Evolutionary conservation across 1,139 yeast species (phyloP), one percentile per base, ranked within the genome.

Genomic region (Lodderomyces margitis): DNA sequence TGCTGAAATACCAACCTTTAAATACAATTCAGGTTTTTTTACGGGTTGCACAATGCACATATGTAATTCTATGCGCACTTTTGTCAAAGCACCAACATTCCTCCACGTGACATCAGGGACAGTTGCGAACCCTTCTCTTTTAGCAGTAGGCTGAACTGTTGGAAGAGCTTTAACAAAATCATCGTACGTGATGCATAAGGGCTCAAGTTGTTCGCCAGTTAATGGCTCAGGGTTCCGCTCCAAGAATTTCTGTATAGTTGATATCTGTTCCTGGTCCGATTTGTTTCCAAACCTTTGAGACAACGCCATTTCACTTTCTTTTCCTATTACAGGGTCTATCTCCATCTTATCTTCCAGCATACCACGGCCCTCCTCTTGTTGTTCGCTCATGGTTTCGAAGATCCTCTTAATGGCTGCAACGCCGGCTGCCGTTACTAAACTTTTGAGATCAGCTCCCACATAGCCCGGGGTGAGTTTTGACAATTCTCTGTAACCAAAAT

Each of bases 11-110:
- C 99, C 99, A 8, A 92, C 97, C 49, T 83, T 81, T 49, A 81
- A 81, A 57, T 86, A 92, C 15, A 92, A 67, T 50, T 91, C 97
- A 1, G 99, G 99, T 51, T 89, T 80, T 54, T 85, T 83, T 51
- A 92, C 91, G 1, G 98, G 98, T 58, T 91, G 98, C 1, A 94
- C 98, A 49, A 92, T 89, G 15, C 98, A 95, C 92, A 91, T 89
- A 58, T 92, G 96, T 24, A 92, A 69, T 61, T 94, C 98, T 61
- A 87, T 83, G 51, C 98, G 75, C 27, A 89, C 83, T 12, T 78
- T 75, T 14, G 78, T 66, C 48, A 92, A 71, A 0, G 98, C 98
- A 45, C 99, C 99, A 28, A 92, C 96, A 58, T 84, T 87, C 6
- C 82, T 78, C 98, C 98, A 92, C 7, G 95, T 81, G 3, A 92